These are phyloP conservation scores for Elongisporangium anandrum DNA, from an alignment of 352 stramenopile species.

Conservation along the genomic window DNA sequence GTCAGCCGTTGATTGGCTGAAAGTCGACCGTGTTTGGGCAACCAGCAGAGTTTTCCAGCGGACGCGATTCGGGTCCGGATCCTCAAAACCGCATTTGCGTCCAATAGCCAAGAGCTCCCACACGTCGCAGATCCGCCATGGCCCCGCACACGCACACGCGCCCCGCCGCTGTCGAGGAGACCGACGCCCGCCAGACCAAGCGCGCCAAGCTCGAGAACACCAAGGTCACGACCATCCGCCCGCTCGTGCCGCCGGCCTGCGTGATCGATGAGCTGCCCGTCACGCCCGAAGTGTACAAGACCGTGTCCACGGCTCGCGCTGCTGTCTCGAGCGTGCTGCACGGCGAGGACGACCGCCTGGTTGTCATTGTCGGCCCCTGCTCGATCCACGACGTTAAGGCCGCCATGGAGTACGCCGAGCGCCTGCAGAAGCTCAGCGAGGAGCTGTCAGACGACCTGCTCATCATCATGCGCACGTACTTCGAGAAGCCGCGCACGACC, in stretches of 20 bases:
- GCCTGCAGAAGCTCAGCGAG: constrained; percentile 47
- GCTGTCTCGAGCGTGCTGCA: constrained; percentile 58
- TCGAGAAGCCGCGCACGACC: constrained; percentile 83
- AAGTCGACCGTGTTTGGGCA: not conserved
- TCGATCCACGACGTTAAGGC: constrained; percentile 78
- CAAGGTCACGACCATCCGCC: constrained; percentile 67
- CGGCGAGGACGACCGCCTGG: constrained; percentile 60
- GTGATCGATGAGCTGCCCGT: constrained; percentile 73
- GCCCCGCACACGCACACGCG: not conserved
- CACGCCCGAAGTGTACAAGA: constrained; percentile 61
- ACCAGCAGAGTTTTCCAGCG: not conserved
- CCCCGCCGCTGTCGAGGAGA: constrained; percentile 19
- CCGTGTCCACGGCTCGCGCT: constrained; percentile 45
- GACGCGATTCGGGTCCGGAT: not conserved
- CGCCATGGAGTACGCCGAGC: constrained; percentile 70
- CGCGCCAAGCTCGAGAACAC: constrained; percentile 67
- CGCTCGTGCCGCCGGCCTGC: constrained; percentile 60
- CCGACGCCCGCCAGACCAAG: constrained; percentile 35
- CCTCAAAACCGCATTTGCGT: not conserved
- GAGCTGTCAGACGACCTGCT: constrained; percentile 63
- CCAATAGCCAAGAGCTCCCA: not conserved
- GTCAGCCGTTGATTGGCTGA: not conserved
- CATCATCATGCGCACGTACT: constrained; percentile 87
- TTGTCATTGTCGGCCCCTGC: constrained; percentile 75
- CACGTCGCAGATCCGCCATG: not conserved